phyloP scores from a whole-genome alignment of 306 rosid genomes.

The Glycyrrhiza uralensis region DNA sequence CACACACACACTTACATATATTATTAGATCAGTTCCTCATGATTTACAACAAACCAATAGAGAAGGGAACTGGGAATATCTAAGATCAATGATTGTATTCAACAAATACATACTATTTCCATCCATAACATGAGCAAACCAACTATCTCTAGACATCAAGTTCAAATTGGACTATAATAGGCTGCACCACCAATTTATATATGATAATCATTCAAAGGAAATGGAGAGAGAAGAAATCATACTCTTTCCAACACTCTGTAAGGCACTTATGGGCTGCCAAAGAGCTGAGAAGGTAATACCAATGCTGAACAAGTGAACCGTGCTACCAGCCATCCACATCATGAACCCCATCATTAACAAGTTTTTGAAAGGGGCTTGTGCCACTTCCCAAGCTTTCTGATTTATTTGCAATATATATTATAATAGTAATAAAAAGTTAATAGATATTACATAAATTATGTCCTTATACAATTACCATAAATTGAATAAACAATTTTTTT shows the following conservation, averaged over 20 bases:
- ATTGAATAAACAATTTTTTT: neutral
- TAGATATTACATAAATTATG: neutral
- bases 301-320: conserved; percentile 94
- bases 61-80: neutral
- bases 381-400: conserved; percentile 99
- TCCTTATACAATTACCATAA: neutral
- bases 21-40: neutral
- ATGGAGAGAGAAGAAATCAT: neutral
- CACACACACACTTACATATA: neutral
- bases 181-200: neutral
- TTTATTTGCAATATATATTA: conserved; percentile 13
- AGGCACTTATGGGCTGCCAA: conserved; percentile 95
- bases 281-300: conserved; percentile 99
- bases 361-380: conserved; percentile 96
- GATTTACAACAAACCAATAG: neutral
- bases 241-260: conserved; percentile 93
- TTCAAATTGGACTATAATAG: neutral
- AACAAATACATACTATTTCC: neutral
- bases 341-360: conserved; percentile 98
- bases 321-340: conserved; percentile 99
- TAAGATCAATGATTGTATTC: neutral
- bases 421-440: neutral
- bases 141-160: neutral
- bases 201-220: neutral
- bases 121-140: neutral